A percentile compares a stretch with the other conserved stretches of the same genome.
Conservation (phyloP, 257 asterid genomes). For the Scutellaria baicalensis region DNA sequence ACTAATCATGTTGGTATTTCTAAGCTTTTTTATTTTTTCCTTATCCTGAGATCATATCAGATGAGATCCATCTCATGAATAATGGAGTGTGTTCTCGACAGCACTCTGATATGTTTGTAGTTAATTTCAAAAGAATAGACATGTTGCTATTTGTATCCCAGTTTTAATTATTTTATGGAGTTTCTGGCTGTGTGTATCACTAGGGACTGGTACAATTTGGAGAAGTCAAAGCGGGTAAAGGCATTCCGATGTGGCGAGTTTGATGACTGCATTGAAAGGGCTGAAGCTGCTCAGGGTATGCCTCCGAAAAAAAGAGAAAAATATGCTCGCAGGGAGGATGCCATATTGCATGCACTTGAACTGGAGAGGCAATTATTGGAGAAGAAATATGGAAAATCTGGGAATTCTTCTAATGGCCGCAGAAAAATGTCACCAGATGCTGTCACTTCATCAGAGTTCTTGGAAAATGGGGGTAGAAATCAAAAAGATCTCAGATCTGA, state of each 20-base stretch:
- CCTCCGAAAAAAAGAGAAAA: conserved; percentile 99
- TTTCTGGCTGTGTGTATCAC: conserved; percentile 12
- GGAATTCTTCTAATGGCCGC: conserved; percentile 41
- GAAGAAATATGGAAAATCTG: conserved; percentile 61
- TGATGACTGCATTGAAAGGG: conserved; percentile 92
- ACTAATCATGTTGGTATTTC: neutral
- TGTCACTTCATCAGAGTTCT: conserved; percentile 35
- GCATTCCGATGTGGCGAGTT: conserved; percentile 95
- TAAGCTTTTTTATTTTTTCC: neutral
- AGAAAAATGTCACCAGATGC: conserved; percentile 43
- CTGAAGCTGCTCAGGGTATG: conserved; percentile 91
- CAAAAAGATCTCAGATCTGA: conserved; percentile 22
- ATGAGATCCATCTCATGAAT: neutral
- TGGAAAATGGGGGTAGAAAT: conserved; percentile 40
- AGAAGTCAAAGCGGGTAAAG: conserved; percentile 96
- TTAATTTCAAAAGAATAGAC: neutral
- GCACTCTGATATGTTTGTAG: neutral
- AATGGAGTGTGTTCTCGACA: neutral
- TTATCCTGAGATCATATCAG: neutral
- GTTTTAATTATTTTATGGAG: conserved; percentile 3
- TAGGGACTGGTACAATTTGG: conserved; percentile 99
- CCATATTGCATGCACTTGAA: conserved; percentile 96
- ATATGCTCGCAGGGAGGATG: conserved; percentile 98
- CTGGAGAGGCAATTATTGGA: conserved; percentile 71
- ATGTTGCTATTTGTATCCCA: neutral